Percentiles rank a stretch among this genome's conserved stretches.
Evolutionary conservation across 306 rosid species (phyloP).

Genomic region (Sesbania bispinosa): DNA sequence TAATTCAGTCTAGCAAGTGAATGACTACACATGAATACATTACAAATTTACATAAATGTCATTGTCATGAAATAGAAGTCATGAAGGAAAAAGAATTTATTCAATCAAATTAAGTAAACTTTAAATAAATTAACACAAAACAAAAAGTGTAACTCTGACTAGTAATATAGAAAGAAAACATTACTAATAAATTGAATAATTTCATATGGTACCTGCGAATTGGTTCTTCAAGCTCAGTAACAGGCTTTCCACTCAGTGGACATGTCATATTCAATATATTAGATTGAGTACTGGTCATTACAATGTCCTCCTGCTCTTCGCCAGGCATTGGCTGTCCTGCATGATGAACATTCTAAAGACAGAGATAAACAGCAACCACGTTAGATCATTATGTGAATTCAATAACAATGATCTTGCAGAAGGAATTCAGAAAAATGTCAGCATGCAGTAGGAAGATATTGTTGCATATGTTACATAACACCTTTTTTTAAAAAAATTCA

Average conservation of each 20-base stretch:
- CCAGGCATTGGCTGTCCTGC: constrained; percentile 89
- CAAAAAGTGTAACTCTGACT: background rate
- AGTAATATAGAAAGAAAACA: background rate
- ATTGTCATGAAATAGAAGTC: constrained; percentile 3
- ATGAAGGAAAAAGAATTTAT: background rate
- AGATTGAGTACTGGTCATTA: constrained; percentile 82
- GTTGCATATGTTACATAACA: background rate
- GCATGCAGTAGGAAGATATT: background rate
- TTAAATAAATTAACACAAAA: background rate
- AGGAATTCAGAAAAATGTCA: background rate
- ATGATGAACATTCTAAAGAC: constrained; percentile 86
- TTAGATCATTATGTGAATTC: constrained; percentile 12
- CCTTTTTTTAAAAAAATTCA: constrained; percentile 2
- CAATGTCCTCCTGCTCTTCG: constrained; percentile 88
- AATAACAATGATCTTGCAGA: constrained; percentile 13
- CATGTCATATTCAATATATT: constrained; percentile 61
- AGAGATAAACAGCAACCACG: constrained; percentile 23
- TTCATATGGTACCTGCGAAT: constrained; percentile 71
- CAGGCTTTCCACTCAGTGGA: constrained; percentile 82
- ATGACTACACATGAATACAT: background rate
- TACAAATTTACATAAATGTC: background rate
- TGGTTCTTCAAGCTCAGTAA: constrained; percentile 67
- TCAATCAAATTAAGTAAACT: background rate
- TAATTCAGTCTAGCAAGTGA: background rate
- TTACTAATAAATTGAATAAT: constrained; percentile 3